These are phyloP conservation scores for Alopecurus myosuroides DNA, from an alignment of 176 grass and related monocot genomes.

Conservation along the genomic window DNA sequence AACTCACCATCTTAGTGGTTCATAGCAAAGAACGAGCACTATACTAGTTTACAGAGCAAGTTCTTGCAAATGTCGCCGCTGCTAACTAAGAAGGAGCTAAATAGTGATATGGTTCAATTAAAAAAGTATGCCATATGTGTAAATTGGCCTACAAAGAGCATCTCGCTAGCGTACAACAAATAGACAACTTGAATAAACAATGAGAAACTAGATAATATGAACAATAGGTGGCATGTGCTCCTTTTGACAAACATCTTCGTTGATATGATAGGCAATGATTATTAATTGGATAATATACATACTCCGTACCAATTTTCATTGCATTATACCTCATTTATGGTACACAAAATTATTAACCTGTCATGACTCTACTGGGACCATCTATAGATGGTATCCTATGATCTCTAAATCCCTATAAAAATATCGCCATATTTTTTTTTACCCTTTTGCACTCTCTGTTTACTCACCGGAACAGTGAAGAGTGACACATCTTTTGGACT, in stretches of 20 bases:
- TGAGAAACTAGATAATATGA: neutral
- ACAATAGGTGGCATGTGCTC: slow-evolving; percentile 13
- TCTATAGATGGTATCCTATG: neutral
- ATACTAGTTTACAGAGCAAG: no score
- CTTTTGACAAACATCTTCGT: slow-evolving; percentile 25
- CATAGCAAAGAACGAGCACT: no score
- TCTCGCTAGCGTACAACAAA: neutral
- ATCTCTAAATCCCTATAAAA: neutral
- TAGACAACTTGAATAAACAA: neutral
- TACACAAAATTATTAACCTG: slow-evolving; percentile 26
- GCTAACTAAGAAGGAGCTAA: no score
- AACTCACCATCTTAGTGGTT: no score
- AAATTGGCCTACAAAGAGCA: neutral
- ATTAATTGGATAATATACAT: slow-evolving; percentile 30
- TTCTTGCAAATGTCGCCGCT: no score
- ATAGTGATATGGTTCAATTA: no score
- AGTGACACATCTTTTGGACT: neutral
- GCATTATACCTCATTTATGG: slow-evolving; percentile 34
- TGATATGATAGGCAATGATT: slow-evolving; percentile 5
- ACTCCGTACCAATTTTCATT: slow-evolving; percentile 12
- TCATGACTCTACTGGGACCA: neutral
- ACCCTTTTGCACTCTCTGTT: neutral
- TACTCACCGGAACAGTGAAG: neutral
- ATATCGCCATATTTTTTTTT: neutral
- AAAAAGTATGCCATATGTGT: no score